Conservation (phyloP, 768 basidiomycete species). For the Suillus subalutaceus region DNA sequence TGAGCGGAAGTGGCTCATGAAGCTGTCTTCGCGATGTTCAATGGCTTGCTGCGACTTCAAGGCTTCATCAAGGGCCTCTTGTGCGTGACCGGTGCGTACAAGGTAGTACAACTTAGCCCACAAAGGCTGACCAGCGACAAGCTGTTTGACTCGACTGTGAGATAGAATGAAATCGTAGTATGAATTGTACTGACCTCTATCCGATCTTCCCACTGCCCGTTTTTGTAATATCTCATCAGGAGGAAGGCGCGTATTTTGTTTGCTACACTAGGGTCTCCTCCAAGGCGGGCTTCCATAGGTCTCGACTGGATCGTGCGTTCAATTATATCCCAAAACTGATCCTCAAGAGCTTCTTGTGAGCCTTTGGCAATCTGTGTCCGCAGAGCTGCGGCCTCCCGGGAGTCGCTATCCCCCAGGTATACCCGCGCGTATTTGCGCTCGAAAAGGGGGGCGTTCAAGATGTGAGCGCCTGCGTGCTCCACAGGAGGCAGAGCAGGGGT, state of each 20-base stretch:
- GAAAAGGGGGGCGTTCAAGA: conserved; percentile 76
- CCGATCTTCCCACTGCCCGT: conserved; percentile 82
- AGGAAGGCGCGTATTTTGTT: conserved; percentile 92
- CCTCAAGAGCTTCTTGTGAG: conserved; percentile 80
- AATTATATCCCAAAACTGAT: conserved; percentile 84
- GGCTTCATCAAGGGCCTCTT: conserved; percentile 82
- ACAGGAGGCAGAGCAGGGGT: conserved; percentile 76
- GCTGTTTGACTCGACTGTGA: conserved; percentile 41
- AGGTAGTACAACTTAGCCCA: conserved; percentile 97
- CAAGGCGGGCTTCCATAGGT: conserved; percentile 83
- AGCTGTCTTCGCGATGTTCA: conserved; percentile 78
- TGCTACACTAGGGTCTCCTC: conserved; percentile 86
- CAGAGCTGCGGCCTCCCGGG: conserved; percentile 66
- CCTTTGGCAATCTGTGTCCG: conserved; percentile 78
- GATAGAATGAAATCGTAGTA: background rate
- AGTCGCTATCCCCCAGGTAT: conserved; percentile 68
- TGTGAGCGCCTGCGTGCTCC: conserved; percentile 80
- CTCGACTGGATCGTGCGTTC: conserved; percentile 82
- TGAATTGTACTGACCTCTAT: conserved; percentile 68
- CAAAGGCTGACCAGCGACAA: conserved; percentile 83
- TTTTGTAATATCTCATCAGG: conserved; percentile 76
- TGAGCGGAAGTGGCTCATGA: conserved; percentile 78
- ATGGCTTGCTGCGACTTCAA: conserved; percentile 68
- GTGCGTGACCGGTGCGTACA: conserved; percentile 79
- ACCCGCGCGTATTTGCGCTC: conserved; percentile 83